These are phyloP conservation scores for Diplodia mutila DNA, from an alignment of 2,329 filamentous ascomycete genomes.

Conservation along the genomic window DNA sequence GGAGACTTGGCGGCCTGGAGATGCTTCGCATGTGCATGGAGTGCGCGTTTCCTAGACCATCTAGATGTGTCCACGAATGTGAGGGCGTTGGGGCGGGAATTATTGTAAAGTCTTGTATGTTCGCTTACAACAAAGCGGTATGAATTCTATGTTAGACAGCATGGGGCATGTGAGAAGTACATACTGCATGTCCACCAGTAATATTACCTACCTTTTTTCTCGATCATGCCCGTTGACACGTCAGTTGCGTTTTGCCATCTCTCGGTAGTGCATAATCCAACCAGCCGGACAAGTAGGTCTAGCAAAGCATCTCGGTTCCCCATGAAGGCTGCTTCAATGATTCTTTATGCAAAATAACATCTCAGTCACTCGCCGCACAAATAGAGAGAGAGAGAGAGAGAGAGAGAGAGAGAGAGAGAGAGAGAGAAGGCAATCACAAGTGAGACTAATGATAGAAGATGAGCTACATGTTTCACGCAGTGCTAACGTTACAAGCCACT, in stretches of 20 bases:
- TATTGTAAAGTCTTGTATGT: constrained; percentile 16
- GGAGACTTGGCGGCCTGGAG: constrained; percentile 68
- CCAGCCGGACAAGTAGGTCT: too few species aligned
- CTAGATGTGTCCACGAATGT: constrained; percentile 17
- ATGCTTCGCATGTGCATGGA: constrained; percentile 18
- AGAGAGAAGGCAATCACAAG: too few species aligned
- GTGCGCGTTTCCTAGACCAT: constrained; percentile 22
- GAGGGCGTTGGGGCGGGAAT: constrained; percentile 10
- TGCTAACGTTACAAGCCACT: neutral
- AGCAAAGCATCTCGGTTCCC: too few species aligned
- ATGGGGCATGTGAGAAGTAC: neutral
- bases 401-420: too few species aligned
- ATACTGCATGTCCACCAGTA: neutral
- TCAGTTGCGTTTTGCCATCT: too few species aligned
- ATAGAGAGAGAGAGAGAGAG: too few species aligned
- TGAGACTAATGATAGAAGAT: too few species aligned
- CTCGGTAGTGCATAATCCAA: too few species aligned
- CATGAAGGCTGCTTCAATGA: too few species aligned
- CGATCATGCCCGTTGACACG: neutral
- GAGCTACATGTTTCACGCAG: neutral
- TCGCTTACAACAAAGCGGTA: constrained; percentile 14
- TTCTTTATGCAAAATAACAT: too few species aligned
- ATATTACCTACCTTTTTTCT: neutral
- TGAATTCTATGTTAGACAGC: neutral
- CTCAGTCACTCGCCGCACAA: too few species aligned